Percentiles rank a stretch among this genome's conserved stretches.
phyloP scores from a whole-genome alignment of 345 rosid species.

The Eucalyptus albens region DNA sequence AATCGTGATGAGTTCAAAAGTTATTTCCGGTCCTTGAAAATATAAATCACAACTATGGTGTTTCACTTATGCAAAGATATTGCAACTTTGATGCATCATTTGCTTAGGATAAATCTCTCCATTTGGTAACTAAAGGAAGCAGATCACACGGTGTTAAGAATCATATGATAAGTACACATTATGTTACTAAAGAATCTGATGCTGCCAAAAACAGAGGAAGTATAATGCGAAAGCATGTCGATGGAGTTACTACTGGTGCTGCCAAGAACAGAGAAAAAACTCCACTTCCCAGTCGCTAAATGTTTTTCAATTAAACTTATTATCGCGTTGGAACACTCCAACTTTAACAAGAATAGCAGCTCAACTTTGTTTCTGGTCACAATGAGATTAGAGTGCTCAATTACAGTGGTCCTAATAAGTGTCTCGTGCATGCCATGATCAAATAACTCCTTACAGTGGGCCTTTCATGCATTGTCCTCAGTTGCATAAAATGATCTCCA shows the following conservation, averaged over 20 bases:
- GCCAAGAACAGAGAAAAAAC: neutral
- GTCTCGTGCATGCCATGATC: neutral
- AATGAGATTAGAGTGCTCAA: neutral
- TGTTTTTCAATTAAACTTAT: neutral
- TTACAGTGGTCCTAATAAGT: neutral
- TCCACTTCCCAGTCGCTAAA: neutral
- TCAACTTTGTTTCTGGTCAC: neutral
- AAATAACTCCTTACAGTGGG: constrained; percentile 34
- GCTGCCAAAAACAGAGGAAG: too few relatives aligned
- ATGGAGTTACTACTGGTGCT: too few relatives aligned
- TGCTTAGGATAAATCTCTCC: neutral
- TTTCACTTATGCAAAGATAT: neutral
- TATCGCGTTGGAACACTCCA: neutral
- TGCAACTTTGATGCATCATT: neutral
- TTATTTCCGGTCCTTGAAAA: neutral
- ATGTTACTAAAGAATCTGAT: too few relatives aligned
- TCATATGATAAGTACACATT: too few relatives aligned
- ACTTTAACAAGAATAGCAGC: neutral
- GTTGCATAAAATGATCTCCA: constrained; percentile 84
- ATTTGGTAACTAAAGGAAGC: neutral
- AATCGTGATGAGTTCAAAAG: neutral
- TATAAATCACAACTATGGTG: neutral
- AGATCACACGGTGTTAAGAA: too few relatives aligned
- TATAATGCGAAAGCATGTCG: too few relatives aligned
- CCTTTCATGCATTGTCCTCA: constrained; percentile 82